A percentile compares a stretch with the other conserved stretches of the same genome.
Evolutionary conservation across 2,329 filamentous ascomycete genomes (phyloP).

Genomic region (Simplicillium aogashimaense): DNA sequence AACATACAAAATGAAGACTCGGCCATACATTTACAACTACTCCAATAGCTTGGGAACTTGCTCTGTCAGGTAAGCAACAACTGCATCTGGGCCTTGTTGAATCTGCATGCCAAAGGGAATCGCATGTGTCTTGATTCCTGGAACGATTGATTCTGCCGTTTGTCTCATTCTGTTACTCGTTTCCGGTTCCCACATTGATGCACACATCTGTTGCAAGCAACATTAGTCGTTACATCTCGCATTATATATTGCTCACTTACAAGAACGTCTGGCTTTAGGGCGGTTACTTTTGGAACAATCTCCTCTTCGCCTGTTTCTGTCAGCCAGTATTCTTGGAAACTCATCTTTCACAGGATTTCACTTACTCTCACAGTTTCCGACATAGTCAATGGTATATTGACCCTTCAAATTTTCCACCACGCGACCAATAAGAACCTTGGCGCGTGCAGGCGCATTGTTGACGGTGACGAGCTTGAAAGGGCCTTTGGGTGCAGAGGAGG

Average conservation of each 20-base stretch:
- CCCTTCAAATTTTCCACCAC: conserved; percentile 53
- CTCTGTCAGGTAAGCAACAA: conserved; percentile 28
- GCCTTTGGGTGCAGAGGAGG: conserved; percentile 27
- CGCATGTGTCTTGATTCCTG: conserved; percentile 38
- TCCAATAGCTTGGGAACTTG: too few relatives aligned
- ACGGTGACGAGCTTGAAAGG: conserved; percentile 57
- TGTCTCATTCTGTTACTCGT: conserved; percentile 32
- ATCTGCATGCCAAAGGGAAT: conserved; percentile 45
- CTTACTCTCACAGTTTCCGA: too few relatives aligned
- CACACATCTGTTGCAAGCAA: conserved; percentile 39
- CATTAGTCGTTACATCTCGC: too few relatives aligned
- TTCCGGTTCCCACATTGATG: conserved; percentile 42
- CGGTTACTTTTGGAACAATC: too few relatives aligned
- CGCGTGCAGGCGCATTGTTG: conserved; percentile 57
- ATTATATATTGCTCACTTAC: too few relatives aligned
- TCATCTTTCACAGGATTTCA: too few relatives aligned
- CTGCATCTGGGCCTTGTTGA: conserved; percentile 40
- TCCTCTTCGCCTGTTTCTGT: too few relatives aligned
- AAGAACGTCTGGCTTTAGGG: too few relatives aligned
- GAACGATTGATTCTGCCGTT: conserved; percentile 31
- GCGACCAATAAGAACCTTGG: conserved; percentile 50
- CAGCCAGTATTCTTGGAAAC: too few relatives aligned
- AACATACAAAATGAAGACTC: too few relatives aligned
- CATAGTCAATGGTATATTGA: conserved; percentile 41
- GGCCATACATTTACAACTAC: too few relatives aligned